phyloP scores from a whole-genome alignment of 2,329 filamentous ascomycete genomes.

The Pseudopithomyces maydicus region DNA sequence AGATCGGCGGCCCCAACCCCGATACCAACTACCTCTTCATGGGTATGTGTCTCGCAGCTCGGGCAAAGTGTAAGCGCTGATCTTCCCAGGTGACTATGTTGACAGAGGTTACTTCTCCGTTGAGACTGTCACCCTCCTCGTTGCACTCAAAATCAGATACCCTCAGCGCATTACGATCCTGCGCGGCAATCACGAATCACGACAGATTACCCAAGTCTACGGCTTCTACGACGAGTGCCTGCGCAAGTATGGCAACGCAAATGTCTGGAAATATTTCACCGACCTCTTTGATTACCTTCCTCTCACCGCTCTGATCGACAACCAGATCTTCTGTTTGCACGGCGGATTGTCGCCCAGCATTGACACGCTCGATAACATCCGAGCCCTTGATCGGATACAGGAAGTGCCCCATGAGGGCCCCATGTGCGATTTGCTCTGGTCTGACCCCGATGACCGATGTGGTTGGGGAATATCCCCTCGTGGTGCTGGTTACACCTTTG shows the following conservation, averaged over 20 bases:
- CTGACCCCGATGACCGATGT: slow-evolving; percentile 92
- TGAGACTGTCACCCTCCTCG: slow-evolving; percentile 91
- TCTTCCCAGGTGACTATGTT: slow-evolving; percentile 80
- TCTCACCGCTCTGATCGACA: slow-evolving; percentile 74
- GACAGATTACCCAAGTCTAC: slow-evolving; percentile 96
- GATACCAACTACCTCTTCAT: slow-evolving; percentile 99
- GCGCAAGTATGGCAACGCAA: slow-evolving; percentile 86
- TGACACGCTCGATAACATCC: slow-evolving; percentile 73
- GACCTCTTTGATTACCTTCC: slow-evolving; percentile 80
- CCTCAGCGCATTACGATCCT: slow-evolving; percentile 97
- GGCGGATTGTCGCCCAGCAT: slow-evolving; percentile 75
- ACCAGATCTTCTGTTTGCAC: slow-evolving; percentile 75
- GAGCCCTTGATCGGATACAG: slow-evolving; percentile 57
- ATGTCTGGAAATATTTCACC: slow-evolving; percentile 79
- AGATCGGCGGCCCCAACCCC: slow-evolving; percentile 95
- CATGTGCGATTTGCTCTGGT: slow-evolving; percentile 79
- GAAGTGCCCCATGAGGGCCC: slow-evolving; percentile 79
- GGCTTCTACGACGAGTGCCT: slow-evolving; percentile 98
- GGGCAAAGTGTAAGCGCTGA: slow-evolving; percentile 2
- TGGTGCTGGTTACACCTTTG: slow-evolving; percentile 93
- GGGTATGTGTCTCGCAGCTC: slow-evolving; percentile 59
- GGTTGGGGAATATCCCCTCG: slow-evolving; percentile 95
- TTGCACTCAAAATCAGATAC: slow-evolving; percentile 96
- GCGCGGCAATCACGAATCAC: slow-evolving; percentile 92
- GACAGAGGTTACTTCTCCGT: slow-evolving; percentile 98